A percentile compares a stretch with the other conserved stretches of the same genome.
Evolutionary conservation across 2,329 filamentous ascomycete species (phyloP).

Genomic region (Arthrobotrys musiformis): DNA sequence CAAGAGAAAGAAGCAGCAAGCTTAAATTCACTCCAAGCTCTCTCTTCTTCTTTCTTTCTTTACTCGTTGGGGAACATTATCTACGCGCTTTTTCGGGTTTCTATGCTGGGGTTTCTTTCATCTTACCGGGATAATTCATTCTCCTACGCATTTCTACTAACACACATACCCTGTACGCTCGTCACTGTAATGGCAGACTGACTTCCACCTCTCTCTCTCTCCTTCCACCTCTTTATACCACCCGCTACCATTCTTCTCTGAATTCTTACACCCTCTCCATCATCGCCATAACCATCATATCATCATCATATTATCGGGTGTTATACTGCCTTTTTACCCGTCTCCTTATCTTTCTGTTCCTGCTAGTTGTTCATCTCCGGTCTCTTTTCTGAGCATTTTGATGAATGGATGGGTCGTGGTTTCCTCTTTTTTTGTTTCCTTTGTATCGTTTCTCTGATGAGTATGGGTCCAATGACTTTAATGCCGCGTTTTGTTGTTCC

Average conservation of each 20-base stretch:
- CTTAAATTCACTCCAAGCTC: too few species aligned
- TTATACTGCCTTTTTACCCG: slow-evolving; percentile 15
- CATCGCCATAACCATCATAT: not conserved
- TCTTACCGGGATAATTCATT: not conserved
- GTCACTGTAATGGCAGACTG: not conserved
- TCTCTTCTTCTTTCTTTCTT: slow-evolving; percentile 4
- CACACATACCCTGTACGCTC: not conserved
- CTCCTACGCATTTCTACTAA: not conserved
- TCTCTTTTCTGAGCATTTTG: slow-evolving; percentile 52
- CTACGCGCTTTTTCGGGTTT: slow-evolving; percentile 1
- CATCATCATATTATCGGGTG: slow-evolving; percentile 34
- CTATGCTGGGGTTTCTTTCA: not conserved
- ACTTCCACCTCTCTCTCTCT: not conserved
- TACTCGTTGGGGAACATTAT: not conserved
- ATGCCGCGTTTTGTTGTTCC: not conserved
- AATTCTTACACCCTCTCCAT: not conserved
- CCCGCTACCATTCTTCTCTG: not conserved
- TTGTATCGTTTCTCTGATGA: too few species aligned
- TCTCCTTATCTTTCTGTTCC: slow-evolving; percentile 30
- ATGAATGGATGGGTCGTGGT: slow-evolving; percentile 22
- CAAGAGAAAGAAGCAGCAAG: slow-evolving; percentile 95
- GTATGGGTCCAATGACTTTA: slow-evolving; percentile 7
- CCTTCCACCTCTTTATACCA: not conserved
- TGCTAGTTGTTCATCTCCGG: too few species aligned
- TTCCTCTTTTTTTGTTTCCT: not conserved